A percentile compares a stretch with the other conserved stretches of the same genome.
Evolutionary conservation across 192 early-diverging fungal species (phyloP).

Genomic region (Gaertneriomyces sp.): DNA sequence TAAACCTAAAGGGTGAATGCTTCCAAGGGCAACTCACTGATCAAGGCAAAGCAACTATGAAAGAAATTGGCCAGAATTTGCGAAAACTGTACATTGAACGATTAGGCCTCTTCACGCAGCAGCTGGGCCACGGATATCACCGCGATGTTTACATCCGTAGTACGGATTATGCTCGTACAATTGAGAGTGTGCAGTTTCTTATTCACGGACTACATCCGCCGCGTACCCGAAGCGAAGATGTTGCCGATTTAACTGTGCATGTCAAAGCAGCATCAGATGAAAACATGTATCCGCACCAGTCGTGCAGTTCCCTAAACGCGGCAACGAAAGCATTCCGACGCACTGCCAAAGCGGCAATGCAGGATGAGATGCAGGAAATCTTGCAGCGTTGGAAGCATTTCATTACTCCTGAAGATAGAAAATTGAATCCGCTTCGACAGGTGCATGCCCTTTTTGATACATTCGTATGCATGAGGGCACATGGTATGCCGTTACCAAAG

Average conservation of each 20-base stretch:
- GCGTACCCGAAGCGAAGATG: constrained; percentile 7
- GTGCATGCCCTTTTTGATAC: constrained; percentile 39
- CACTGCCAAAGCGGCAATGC: too few species aligned
- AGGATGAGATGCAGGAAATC: too few species aligned
- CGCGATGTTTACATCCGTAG: constrained; percentile 52
- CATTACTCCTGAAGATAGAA: too few species aligned
- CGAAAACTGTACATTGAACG: constrained; percentile 54
- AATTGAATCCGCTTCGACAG: constrained; percentile 13
- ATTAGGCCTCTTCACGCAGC: constrained; percentile 15
- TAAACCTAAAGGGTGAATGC: neutral
- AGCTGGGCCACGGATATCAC: constrained; percentile 2
- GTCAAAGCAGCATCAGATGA: constrained; percentile 14
- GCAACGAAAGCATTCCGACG: too few species aligned
- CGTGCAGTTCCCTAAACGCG: constrained; percentile 18
- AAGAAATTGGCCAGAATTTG: constrained; percentile 42
- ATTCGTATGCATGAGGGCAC: constrained; percentile 32
- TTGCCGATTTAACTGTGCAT: constrained; percentile 18
- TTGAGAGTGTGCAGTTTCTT: constrained; percentile 66
- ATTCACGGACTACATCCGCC: constrained; percentile 59
- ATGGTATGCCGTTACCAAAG: constrained; percentile 31
- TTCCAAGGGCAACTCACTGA: constrained; percentile 60
- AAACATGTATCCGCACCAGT: constrained; percentile 24
- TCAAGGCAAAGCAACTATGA: constrained; percentile 51
- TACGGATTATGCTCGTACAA: constrained; percentile 57
- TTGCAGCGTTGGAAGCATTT: too few species aligned